Percentiles rank a stretch among this genome's conserved stretches.
Evolutionary conservation across 495 filamentous ascomycete genomes (phyloP).

Genomic region (Pseudomonodictys pantanalensis): DNA sequence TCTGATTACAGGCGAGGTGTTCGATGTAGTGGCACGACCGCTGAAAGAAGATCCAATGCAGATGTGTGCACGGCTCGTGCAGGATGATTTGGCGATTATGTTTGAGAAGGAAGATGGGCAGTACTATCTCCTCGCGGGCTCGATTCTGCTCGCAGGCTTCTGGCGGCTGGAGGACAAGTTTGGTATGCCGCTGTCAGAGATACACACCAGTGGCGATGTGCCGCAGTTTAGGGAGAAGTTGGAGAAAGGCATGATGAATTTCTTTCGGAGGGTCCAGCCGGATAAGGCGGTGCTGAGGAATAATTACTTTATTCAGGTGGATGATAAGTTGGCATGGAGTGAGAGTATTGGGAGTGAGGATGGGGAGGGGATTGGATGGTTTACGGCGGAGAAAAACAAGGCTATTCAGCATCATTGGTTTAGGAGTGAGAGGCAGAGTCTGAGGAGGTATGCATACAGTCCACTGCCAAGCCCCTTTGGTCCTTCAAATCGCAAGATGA

Average conservation of each 20-base stretch:
- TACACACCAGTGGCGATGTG: conserved; percentile 80
- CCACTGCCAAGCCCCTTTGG: too few relatives aligned
- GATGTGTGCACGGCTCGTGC: conserved; percentile 65
- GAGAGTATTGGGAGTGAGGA: conserved; percentile 75
- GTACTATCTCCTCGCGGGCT: conserved; percentile 80
- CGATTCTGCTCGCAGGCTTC: conserved; percentile 79
- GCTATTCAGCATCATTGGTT: conserved; percentile 76
- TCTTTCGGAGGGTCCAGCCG: conserved; percentile 41
- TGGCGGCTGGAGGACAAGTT: conserved; percentile 85
- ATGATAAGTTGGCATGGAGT: conserved; percentile 52
- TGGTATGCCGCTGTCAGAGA: conserved; percentile 77
- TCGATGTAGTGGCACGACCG: conserved; percentile 65
- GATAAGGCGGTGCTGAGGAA: conserved; percentile 42
- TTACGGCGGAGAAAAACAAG: conserved; percentile 71
- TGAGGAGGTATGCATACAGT: conserved; percentile 59
- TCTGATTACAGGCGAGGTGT: conserved; percentile 65
- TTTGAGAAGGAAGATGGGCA: conserved; percentile 73
- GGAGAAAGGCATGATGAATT: conserved; percentile 56
- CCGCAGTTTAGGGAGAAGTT: conserved; percentile 74
- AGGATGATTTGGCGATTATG: conserved; percentile 89
- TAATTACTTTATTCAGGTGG: conserved; percentile 47
- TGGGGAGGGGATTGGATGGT: conserved; percentile 62
- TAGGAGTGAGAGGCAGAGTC: conserved; percentile 72
- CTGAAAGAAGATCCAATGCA: conserved; percentile 80
- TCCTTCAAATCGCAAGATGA: too few relatives aligned